A percentile compares a stretch with the other conserved stretches of the same genome.
phyloP scores from a whole-genome alignment of 1,284 basidiomycete genomes.

The Calocybe gambosa region DNA sequence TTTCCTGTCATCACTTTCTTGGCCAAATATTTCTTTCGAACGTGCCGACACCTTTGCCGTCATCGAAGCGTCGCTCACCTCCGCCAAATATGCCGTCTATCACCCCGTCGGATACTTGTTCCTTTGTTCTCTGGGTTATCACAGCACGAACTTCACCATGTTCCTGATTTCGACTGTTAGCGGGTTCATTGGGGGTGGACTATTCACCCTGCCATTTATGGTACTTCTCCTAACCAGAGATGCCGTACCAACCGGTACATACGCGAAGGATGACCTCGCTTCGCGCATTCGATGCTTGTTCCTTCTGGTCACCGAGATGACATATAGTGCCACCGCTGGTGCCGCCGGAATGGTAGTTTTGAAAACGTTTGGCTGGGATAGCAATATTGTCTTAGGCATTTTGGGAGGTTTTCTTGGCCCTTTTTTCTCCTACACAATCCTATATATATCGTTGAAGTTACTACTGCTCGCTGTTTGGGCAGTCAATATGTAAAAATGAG shows the following conservation, averaged over 20 bases:
- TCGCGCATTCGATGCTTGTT: background rate
- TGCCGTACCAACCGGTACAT: background rate
- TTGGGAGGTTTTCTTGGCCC: constrained; percentile 8
- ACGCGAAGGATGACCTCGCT: background rate
- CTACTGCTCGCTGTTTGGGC: constrained; percentile 6
- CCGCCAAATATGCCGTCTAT: constrained; percentile 17
- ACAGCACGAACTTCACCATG: background rate
- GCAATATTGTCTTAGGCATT: constrained; percentile 2
- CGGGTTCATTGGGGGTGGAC: constrained; percentile 15
- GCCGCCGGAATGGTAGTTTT: constrained; percentile 7
- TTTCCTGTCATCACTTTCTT: background rate
- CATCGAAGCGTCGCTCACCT: constrained; percentile 14
- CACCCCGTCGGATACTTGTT: constrained; percentile 10
- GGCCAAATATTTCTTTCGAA: background rate
- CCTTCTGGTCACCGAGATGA: constrained; percentile 11
- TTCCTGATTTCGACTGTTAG: constrained; percentile 1
- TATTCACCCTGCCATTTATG: constrained; percentile 16
- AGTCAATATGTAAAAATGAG: background rate
- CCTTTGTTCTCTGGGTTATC: background rate
- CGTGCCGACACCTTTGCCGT: constrained; percentile 11
- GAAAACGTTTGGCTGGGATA: constrained; percentile 6
- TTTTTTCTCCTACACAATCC: constrained; percentile 6
- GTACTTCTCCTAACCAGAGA: constrained; percentile 8
- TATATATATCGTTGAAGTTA: constrained; percentile 6
- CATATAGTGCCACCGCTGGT: constrained; percentile 11